Conservation (phyloP, 192 early-diverging fungal species). For the Podila minutissima region DNA sequence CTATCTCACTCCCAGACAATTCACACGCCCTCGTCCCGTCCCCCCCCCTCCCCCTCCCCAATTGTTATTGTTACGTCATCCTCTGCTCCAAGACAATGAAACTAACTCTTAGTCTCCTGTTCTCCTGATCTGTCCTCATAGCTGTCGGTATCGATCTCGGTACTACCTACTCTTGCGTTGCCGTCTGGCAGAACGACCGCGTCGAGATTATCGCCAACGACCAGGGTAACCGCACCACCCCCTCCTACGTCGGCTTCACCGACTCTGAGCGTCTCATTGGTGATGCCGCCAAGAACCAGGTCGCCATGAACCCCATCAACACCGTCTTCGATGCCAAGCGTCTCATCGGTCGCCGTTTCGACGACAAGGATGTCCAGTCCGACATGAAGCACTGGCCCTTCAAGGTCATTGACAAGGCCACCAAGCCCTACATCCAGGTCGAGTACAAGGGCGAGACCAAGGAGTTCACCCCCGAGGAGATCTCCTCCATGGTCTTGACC, state of each 20-base stretch:
- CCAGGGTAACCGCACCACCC: slow-evolving; percentile 99
- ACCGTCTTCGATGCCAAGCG: slow-evolving; percentile 99
- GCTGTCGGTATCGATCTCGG: slow-evolving; percentile 98
- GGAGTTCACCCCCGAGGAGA: slow-evolving; percentile 95
- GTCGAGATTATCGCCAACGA: slow-evolving; percentile 99
- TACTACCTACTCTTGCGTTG: slow-evolving; percentile 96
- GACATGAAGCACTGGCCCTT: slow-evolving; percentile 99
- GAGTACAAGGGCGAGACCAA: slow-evolving; percentile 98
- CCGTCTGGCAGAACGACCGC: slow-evolving; percentile 80
- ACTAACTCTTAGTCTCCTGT: background rate
- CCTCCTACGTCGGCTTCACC: slow-evolving; percentile 97
- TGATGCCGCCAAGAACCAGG: slow-evolving; percentile 99
- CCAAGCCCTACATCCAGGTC: slow-evolving; percentile 91
- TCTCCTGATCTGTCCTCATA: background rate
- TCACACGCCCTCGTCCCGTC: slow-evolving; percentile 2
- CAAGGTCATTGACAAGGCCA: slow-evolving; percentile 89
- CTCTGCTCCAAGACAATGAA: background rate
- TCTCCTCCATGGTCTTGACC: slow-evolving; percentile 96
- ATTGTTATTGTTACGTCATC: background rate
- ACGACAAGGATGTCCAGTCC: slow-evolving; percentile 92
- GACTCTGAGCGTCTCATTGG: slow-evolving; percentile 98
- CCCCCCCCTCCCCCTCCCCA: background rate
- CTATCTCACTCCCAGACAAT: background rate
- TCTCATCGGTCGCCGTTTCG: slow-evolving; percentile 95
- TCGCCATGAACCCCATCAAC: slow-evolving; percentile 98